Evolutionary conservation across 495 filamentous ascomycete genomes (phyloP).

Genomic region (Penicillium bovifimosum): DNA sequence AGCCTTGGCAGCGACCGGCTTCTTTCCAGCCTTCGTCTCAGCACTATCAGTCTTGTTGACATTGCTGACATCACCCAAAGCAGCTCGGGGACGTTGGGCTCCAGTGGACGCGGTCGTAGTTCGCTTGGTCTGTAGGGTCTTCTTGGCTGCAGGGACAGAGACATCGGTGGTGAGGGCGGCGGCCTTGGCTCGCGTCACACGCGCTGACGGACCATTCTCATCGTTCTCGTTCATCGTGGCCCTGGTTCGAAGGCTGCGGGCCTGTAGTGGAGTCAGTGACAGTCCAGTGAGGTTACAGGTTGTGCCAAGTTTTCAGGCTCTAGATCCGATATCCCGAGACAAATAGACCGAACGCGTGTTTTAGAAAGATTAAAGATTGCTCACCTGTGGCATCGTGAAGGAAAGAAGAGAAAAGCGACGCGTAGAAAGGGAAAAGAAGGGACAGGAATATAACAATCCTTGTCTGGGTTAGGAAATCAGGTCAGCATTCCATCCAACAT

Average conservation of each 20-base stretch:
- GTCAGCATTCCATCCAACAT: conserved; percentile 41
- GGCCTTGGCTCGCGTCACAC: conserved; percentile 88
- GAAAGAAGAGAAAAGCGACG: conserved; percentile 23
- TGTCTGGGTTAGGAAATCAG: conserved; percentile 20
- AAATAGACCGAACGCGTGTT: conserved; percentile 14
- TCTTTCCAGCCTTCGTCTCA: conserved; percentile 64
- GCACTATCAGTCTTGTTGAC: conserved; percentile 67
- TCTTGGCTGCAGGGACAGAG: conserved; percentile 56
- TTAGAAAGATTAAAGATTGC: conserved; percentile 15
- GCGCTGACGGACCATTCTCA: conserved; percentile 74
- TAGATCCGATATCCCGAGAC: conserved; percentile 2
- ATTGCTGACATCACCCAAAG: conserved; percentile 93
- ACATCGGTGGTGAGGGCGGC: conserved; percentile 61
- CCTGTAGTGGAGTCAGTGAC: conserved; percentile 32
- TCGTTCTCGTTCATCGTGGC: conserved; percentile 86
- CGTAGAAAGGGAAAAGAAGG: conserved; percentile 24
- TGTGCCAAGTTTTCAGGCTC: not conserved
- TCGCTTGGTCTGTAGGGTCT: conserved; percentile 71
- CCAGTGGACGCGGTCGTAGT: conserved; percentile 43
- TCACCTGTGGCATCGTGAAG: conserved; percentile 43
- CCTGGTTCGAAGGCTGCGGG: conserved; percentile 55
- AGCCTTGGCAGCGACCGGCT: conserved; percentile 51
- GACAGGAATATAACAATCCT: conserved; percentile 30
- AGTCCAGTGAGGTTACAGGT: not conserved
- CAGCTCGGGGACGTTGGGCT: conserved; percentile 61